These are phyloP conservation scores for Heliosperma pusillum DNA, from an alignment of 148 eudicot species.

Conservation along the genomic window DNA sequence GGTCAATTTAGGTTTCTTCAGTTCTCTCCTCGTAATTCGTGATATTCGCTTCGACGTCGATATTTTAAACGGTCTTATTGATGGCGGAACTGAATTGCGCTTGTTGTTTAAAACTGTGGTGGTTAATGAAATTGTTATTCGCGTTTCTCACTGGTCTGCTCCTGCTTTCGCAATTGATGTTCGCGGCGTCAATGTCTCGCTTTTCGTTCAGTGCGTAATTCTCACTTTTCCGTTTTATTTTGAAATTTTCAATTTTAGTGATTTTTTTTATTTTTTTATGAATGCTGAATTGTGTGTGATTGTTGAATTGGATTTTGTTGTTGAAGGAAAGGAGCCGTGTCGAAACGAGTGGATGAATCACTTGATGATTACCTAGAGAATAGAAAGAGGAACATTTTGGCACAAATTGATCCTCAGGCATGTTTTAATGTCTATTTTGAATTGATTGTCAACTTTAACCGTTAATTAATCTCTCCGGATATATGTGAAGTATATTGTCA, in stretches of 20 bases:
- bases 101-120: conserved; percentile 39
- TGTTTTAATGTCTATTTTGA: background rate
- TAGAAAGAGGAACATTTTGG: conserved; percentile 39
- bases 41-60: conserved; percentile 46
- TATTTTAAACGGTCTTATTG: conserved; percentile 40
- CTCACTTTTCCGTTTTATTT: background rate
- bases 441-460: too few relatives aligned
- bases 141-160: conserved; percentile 48
- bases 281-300: background rate
- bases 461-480: background rate
- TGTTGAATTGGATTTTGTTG: conserved; percentile 5
- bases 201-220: conserved; percentile 39
- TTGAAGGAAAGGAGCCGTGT: conserved; percentile 44
- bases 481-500: background rate
- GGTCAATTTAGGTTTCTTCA: conserved; percentile 62
- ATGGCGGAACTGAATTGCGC: conserved; percentile 23
- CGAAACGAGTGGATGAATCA: conserved; percentile 23
- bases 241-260: background rate
- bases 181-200: conserved; percentile 48
- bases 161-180: conserved; percentile 53
- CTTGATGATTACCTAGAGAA: conserved; percentile 41
- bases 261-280: background rate
- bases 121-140: conserved; percentile 49
- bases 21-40: conserved; percentile 36
- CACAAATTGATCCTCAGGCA: conserved; percentile 82